phyloP scores from a whole-genome alignment of 495 filamentous ascomycete species.

The Aspergillus taichungensis region DNA sequence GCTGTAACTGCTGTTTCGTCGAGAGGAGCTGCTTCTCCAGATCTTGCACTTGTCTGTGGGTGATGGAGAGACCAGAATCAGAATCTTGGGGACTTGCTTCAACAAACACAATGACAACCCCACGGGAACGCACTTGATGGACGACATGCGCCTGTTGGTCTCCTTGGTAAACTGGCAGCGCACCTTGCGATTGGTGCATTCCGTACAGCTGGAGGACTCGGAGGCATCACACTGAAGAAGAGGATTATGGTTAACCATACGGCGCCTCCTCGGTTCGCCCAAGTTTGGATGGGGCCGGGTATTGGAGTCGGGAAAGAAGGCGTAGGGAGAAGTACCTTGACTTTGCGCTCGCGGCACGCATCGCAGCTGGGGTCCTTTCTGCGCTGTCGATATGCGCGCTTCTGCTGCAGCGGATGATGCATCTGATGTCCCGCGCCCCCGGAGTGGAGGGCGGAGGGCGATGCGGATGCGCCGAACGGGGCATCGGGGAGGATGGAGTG shows the following conservation, averaged over 20 bases:
- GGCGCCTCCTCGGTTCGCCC: slow-evolving; percentile 1
- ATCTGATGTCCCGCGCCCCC: slow-evolving; percentile 7
- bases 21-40: slow-evolving; percentile 81
- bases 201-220: slow-evolving; percentile 89
- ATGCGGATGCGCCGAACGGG: slow-evolving; percentile 24
- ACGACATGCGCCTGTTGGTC: slow-evolving; percentile 97
- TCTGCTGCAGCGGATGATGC: slow-evolving; percentile 58
- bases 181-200: slow-evolving; percentile 89
- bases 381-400: slow-evolving; percentile 87
- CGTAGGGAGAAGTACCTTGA: slow-evolving; percentile 53
- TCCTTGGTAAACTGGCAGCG: slow-evolving; percentile 99
- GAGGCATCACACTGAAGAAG: slow-evolving; percentile 76
- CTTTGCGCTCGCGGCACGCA: slow-evolving; percentile 93
- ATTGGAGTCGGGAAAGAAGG: too few species aligned
- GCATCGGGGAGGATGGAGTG: slow-evolving; percentile 25
- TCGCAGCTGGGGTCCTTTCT: slow-evolving; percentile 97
- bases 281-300: neutral
- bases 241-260: neutral
- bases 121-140: slow-evolving; percentile 64
- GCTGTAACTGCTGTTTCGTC: slow-evolving; percentile 63
- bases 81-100: neutral
- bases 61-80: slow-evolving; percentile 10
- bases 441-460: neutral
- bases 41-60: slow-evolving; percentile 77
- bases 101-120: neutral